Conservation (phyloP, 306 rosid genomes). For the Fragaria ananassa region DNA sequence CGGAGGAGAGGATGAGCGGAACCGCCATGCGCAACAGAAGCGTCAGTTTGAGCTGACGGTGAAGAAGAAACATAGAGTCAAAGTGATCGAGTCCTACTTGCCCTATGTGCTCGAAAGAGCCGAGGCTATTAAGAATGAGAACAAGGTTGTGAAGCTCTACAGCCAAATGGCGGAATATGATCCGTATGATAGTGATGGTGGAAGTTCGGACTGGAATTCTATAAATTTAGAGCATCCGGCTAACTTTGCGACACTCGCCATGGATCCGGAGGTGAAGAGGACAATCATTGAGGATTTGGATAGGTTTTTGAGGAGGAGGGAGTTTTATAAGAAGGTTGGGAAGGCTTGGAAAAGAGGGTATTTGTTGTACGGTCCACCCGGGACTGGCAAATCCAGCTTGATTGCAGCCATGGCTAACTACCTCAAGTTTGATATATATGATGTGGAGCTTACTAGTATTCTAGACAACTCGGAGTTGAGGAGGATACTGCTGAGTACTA, state of each 20-base stretch:
- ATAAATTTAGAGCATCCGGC: slow-evolving; percentile 36
- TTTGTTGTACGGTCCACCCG: slow-evolving; percentile 45
- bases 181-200: neutral
- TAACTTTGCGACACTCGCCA: slow-evolving; percentile 33
- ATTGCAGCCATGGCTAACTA: slow-evolving; percentile 51
- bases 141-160: slow-evolving; percentile 28
- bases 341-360: slow-evolving; percentile 47
- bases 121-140: slow-evolving; percentile 4
- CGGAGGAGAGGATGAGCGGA: neutral
- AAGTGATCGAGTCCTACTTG: slow-evolving; percentile 24
- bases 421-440: slow-evolving; percentile 38
- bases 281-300: slow-evolving; percentile 29
- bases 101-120: slow-evolving; percentile 25
- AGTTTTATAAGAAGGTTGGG: slow-evolving; percentile 41
- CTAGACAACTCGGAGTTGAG: slow-evolving; percentile 24
- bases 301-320: slow-evolving; percentile 30
- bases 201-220: slow-evolving; percentile 26
- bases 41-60: slow-evolving; percentile 26
- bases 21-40: neutral
- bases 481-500: slow-evolving; percentile 22
- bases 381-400: slow-evolving; percentile 40
- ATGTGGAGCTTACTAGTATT: slow-evolving; percentile 33
- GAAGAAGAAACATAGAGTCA: slow-evolving; percentile 25
- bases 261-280: slow-evolving; percentile 33
- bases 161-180: neutral